Evolutionary conservation across 768 basidiomycete genomes (phyloP).

Genomic region (Rossbeevera mucosa): DNA sequence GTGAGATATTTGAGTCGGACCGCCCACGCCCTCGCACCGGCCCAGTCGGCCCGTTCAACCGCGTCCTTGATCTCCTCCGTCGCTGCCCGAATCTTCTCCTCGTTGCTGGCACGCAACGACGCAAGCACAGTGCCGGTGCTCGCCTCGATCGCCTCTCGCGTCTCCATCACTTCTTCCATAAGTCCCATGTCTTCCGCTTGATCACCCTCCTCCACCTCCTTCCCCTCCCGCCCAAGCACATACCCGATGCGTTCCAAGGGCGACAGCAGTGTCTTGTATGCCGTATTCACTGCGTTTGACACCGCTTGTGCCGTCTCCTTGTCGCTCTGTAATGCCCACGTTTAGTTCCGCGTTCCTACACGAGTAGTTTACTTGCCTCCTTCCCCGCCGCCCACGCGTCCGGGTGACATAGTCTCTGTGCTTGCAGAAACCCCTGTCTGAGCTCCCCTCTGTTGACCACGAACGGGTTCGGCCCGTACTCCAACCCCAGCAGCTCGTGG

Average conservation of each 20-base stretch:
- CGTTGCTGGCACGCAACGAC: constrained; percentile 49
- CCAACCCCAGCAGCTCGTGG: constrained; percentile 65
- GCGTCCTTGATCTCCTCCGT: constrained; percentile 43
- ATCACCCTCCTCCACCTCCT: constrained; percentile 62
- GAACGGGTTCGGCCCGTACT: constrained; percentile 65
- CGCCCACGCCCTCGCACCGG: constrained; percentile 49
- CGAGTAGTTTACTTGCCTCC: constrained; percentile 36
- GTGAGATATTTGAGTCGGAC: constrained; percentile 73
- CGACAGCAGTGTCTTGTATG: constrained; percentile 69
- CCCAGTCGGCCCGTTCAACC: constrained; percentile 54
- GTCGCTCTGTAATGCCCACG: constrained; percentile 18
- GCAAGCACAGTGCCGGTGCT: constrained; percentile 47
- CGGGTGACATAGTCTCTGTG: constrained; percentile 80
- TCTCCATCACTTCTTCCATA: constrained; percentile 74
- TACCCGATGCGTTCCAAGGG: constrained; percentile 80
- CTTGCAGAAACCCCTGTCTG: constrained; percentile 60
- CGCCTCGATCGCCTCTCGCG: constrained; percentile 68
- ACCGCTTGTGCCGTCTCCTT: constrained; percentile 29
- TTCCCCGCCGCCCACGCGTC: constrained; percentile 76
- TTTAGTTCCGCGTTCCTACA: constrained; percentile 6
- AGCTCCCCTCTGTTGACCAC: constrained; percentile 56
- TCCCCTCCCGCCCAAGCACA: constrained; percentile 61
- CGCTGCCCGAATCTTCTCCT: constrained; percentile 45
- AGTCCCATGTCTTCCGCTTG: constrained; percentile 66
- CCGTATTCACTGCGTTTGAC: constrained; percentile 77